phyloP scores from a whole-genome alignment of 257 asterid genomes.

The Nicotiana otophora region DNA sequence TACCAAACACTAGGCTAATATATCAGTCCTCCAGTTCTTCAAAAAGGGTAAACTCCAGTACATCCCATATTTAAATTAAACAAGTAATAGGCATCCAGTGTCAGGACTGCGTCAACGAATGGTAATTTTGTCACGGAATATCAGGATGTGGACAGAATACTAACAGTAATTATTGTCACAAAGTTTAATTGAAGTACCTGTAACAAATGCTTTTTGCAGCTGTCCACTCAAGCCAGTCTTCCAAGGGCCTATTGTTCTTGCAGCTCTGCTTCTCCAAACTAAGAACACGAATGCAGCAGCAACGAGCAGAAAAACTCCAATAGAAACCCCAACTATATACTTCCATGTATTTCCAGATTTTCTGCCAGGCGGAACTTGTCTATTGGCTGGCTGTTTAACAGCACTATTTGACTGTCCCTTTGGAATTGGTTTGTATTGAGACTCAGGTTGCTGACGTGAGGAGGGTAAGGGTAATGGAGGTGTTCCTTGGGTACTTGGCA shows the following conservation, averaged over 20 bases:
- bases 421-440: constrained; percentile 19
- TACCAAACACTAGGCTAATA: not conserved
- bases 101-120: not conserved
- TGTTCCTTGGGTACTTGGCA: constrained; percentile 33
- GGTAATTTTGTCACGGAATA: not conserved
- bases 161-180: not conserved
- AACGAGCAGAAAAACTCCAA: constrained; percentile 33
- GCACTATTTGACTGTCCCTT: constrained; percentile 4
- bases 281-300: constrained; percentile 25
- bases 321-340: constrained; percentile 37
- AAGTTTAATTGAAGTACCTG: constrained; percentile 37
- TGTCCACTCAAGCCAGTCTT: constrained; percentile 91
- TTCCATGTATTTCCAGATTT: constrained; percentile 34
- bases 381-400: constrained; percentile 20
- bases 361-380: constrained; percentile 8
- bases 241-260: constrained; percentile 69
- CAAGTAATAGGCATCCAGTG: not conserved
- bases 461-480: constrained; percentile 28
- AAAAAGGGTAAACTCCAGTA: not conserved
- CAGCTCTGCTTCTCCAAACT: constrained; percentile 58
- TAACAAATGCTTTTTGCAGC: constrained; percentile 87
- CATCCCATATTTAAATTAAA: not conserved
- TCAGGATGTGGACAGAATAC: not conserved
- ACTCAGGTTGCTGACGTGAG: constrained; percentile 16
- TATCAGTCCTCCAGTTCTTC: not conserved